Percentiles rank a stretch among this genome's conserved stretches.
These are phyloP conservation scores for Lenwebbia sp. DNA, from an alignment of 345 rosid species.

Conservation along the genomic window DNA sequence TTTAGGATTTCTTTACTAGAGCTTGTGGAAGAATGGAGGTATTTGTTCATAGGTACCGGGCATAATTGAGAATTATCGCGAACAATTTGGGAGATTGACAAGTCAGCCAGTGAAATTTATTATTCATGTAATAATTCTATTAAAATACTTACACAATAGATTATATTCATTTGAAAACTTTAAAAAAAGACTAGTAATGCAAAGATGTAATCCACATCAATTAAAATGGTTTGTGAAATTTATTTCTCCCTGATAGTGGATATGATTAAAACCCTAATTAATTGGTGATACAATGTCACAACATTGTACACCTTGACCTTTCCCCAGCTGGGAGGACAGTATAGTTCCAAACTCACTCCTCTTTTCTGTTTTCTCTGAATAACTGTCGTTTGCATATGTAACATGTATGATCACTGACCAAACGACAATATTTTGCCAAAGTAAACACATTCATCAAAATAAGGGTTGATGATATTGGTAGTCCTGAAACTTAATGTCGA, in stretches of 20 bases:
- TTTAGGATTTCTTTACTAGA: background rate
- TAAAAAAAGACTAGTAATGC: background rate
- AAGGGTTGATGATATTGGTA: background rate
- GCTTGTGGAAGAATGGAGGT: background rate
- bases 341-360: background rate
- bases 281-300: background rate
- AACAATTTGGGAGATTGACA: background rate
- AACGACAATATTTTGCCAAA: background rate
- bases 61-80: background rate
- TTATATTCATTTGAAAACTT: background rate
- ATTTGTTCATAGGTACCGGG: background rate
- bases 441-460: background rate
- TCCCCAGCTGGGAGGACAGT: background rate
- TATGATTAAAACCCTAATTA: background rate
- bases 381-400: background rate
- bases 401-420: background rate
- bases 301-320: background rate
- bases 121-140: background rate
- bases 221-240: background rate
- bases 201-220: background rate
- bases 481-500: background rate
- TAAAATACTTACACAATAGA: background rate
- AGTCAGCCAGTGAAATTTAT: accelerated
- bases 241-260: background rate
- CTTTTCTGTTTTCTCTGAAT: background rate